Evolutionary conservation across 495 filamentous ascomycete species (phyloP).

Genomic region (Gamarada debralockiae): DNA sequence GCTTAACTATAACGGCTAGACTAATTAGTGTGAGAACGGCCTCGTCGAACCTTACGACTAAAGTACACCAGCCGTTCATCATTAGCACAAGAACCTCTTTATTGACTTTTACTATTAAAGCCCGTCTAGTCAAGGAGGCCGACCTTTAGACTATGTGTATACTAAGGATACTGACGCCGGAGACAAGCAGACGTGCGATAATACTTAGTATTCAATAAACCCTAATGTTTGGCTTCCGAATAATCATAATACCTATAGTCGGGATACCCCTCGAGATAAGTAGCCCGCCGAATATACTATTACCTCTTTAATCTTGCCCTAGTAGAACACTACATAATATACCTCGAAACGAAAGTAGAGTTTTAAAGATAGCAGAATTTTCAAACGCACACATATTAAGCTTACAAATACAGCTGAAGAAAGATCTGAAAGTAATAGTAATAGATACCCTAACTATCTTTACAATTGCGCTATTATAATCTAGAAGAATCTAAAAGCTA

Average conservation of each 20-base stretch:
- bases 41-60: too few relatives aligned
- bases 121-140: too few relatives aligned
- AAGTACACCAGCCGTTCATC: too few relatives aligned
- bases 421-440: constrained; percentile 82
- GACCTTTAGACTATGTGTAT: too few relatives aligned
- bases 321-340: constrained; percentile 6
- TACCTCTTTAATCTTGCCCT: constrained; percentile 11
- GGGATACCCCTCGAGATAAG: constrained; percentile 12
- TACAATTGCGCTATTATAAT: constrained; percentile 98
- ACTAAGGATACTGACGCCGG: constrained; percentile 6
- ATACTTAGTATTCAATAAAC: constrained; percentile 11
- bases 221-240: constrained; percentile 10
- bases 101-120: too few relatives aligned
- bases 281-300: constrained; percentile 4
- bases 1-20: too few relatives aligned
- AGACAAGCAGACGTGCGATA: constrained; percentile 6
- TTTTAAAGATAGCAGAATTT: constrained; percentile 7
- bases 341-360: constrained; percentile 9
- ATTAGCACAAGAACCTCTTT: too few relatives aligned
- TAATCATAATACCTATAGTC: constrained; percentile 10
- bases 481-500: constrained; percentile 94
- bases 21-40: too few relatives aligned
- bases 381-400: constrained; percentile 11
- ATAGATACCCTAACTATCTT: constrained; percentile 87
- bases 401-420: constrained; percentile 2